Percentiles rank a stretch among this genome's conserved stretches.
Evolutionary conservation across 148 eudicot genomes (phyloP).

Genomic region (Fagopyrum tataricum): DNA sequence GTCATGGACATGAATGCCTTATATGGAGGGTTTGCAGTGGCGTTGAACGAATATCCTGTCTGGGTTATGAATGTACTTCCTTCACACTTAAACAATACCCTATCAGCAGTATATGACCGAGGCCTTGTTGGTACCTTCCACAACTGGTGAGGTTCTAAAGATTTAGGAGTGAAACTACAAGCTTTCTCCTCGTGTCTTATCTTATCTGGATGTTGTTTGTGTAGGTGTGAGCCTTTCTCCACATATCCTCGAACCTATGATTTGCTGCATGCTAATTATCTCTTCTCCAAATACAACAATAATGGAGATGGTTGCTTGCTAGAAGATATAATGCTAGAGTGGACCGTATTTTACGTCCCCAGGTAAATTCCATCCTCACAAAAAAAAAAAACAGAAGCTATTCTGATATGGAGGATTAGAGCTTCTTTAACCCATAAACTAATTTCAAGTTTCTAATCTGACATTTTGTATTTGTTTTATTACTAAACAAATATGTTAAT

Average conservation of each 20-base stretch:
- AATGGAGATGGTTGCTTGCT: conserved; percentile 55
- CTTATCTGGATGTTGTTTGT: conserved; percentile 9
- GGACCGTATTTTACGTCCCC: conserved; percentile 86
- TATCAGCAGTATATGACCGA: conserved; percentile 71
- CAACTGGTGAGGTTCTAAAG: conserved; percentile 65
- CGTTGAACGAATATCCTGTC: conserved; percentile 77
- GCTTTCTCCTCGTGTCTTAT: background rate
- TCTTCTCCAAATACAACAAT: conserved; percentile 65
- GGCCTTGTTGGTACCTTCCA: conserved; percentile 84
- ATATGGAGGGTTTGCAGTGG: conserved; percentile 86
- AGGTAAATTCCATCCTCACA: conserved; percentile 36
- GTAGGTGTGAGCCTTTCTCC: conserved; percentile 94
- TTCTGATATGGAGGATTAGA: no score
- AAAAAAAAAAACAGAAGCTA: background rate
- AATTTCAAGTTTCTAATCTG: no score
- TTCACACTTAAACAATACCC: conserved; percentile 46
- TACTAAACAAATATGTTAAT: no score
- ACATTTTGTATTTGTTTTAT: no score
- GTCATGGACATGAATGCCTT: conserved; percentile 95
- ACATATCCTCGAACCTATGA: conserved; percentile 95
- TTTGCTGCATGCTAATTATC: conserved; percentile 75
- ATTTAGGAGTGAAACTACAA: background rate
- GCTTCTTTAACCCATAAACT: no score
- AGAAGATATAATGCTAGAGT: conserved; percentile 93
- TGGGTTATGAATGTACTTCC: conserved; percentile 99